Conservation (phyloP, 305 asterid genomes). For the Fraxinus paxiana region DNA sequence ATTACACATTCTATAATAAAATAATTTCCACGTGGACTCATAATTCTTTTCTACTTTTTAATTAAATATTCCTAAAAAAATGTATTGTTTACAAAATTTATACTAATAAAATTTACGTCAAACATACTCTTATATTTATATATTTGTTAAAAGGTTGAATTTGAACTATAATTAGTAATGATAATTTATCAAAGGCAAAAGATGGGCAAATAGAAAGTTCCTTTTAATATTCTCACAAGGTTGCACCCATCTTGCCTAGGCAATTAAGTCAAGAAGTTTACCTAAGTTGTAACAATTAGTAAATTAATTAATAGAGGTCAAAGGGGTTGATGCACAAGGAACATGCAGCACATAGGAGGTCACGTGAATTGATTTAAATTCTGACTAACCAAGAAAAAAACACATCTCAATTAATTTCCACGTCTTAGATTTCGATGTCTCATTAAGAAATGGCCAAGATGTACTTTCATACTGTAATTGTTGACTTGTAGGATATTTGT, state of each 20-base stretch:
- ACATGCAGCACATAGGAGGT: slow-evolving; percentile 9
- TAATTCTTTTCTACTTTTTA: background rate
- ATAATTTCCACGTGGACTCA: background rate
- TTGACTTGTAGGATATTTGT: background rate
- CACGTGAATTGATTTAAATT: slow-evolving; percentile 17
- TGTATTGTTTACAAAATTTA: too few species aligned
- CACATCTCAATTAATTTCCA: slow-evolving; percentile 2
- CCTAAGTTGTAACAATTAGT: background rate
- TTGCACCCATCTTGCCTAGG: background rate
- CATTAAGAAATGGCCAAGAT: background rate
- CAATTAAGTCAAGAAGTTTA: background rate
- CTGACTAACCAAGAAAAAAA: slow-evolving; percentile 17
- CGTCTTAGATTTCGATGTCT: background rate
- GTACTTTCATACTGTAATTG: background rate
- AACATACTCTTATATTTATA: background rate
- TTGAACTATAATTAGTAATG: background rate
- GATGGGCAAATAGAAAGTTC: background rate
- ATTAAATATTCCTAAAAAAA: background rate
- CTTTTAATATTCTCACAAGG: background rate
- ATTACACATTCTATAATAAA: too few species aligned
- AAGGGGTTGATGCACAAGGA: slow-evolving; percentile 12
- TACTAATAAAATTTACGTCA: background rate
- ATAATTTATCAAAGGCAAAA: background rate
- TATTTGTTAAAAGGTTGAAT: background rate
- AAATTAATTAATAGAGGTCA: background rate